phyloP scores from a whole-genome alignment of 352 stramenopile species.

The Phytophthora palmivora region DNA sequence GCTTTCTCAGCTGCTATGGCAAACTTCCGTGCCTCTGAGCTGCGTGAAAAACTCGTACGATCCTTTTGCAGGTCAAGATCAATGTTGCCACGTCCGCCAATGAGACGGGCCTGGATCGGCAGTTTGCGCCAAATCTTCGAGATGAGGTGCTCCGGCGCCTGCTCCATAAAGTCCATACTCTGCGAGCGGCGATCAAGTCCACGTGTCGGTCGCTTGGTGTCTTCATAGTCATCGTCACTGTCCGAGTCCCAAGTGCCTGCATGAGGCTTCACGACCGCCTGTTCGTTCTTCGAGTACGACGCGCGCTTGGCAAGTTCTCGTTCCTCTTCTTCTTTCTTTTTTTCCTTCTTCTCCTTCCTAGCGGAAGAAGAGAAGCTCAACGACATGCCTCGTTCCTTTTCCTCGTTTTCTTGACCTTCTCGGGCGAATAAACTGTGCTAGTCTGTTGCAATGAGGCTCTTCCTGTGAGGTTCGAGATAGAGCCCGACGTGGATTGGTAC shows the following conservation, averaged over 20 bases:
- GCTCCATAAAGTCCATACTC: slow-evolving; percentile 85
- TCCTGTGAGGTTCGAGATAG: slow-evolving; percentile 22
- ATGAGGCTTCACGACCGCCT: slow-evolving; percentile 58
- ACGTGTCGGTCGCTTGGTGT: slow-evolving; percentile 60
- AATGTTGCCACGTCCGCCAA: slow-evolving; percentile 54
- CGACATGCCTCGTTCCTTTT: slow-evolving; percentile 56
- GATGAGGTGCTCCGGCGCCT: slow-evolving; percentile 74
- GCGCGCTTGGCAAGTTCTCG: slow-evolving; percentile 10
- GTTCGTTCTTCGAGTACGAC: slow-evolving; percentile 54
- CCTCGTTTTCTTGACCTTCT: slow-evolving; percentile 39
- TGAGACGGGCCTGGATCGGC: slow-evolving; percentile 73
- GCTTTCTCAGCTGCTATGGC: slow-evolving; percentile 45
- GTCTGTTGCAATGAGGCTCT: slow-evolving; percentile 8
- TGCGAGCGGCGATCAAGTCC: slow-evolving; percentile 69
- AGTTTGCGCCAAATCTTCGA: slow-evolving; percentile 85
- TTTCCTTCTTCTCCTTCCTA: slow-evolving; percentile 42
- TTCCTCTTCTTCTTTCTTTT: slow-evolving; percentile 15
- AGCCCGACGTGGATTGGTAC: slow-evolving; percentile 25
- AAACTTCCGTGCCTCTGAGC: slow-evolving; percentile 56
- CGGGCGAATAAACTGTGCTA: slow-evolving; percentile 25
- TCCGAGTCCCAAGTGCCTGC: slow-evolving; percentile 70
- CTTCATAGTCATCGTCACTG: slow-evolving; percentile 77
- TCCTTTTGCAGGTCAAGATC: slow-evolving; percentile 72
- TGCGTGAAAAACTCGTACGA: slow-evolving; percentile 66
- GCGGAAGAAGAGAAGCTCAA: slow-evolving; percentile 52